phyloP scores from a whole-genome alignment of 1,284 basidiomycete species.

The Mycena citricolor region DNA sequence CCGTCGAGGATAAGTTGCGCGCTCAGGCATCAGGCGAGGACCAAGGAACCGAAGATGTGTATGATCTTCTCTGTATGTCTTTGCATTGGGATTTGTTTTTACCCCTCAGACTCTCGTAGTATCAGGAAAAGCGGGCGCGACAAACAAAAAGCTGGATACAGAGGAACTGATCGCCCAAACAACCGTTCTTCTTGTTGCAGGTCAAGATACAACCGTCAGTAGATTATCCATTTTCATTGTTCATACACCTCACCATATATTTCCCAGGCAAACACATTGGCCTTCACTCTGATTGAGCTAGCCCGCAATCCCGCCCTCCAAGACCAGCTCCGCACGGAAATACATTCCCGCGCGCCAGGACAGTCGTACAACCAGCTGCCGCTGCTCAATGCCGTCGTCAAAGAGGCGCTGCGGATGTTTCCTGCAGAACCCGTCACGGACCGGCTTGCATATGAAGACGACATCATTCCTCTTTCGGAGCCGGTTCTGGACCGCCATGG shows the following conservation, averaged over 20 bases:
- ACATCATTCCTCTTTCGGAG: conserved; percentile 42
- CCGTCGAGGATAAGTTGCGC: no score
- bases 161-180: conserved; percentile 12
- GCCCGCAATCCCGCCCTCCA: conserved; percentile 32
- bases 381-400: conserved; percentile 22
- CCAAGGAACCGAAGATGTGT: no score
- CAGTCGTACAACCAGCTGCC: conserved; percentile 10
- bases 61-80: no score
- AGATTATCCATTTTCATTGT: neutral
- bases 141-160: conserved; percentile 1
- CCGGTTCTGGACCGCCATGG: conserved; percentile 37
- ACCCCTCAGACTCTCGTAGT: no score
- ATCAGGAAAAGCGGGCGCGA: no score
- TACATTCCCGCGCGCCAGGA: conserved; percentile 13
- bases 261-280: conserved; percentile 12
- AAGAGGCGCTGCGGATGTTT: conserved; percentile 50
- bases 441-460: conserved; percentile 44
- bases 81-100: no score
- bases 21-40: no score
- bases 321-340: conserved; percentile 33
- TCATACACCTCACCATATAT: neutral
- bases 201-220: conserved; percentile 17
- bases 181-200: conserved; percentile 11
- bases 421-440: conserved; percentile 79
- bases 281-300: conserved; percentile 30